These are phyloP conservation scores for Auricularia sp. DNA, from an alignment of 768 basidiomycete genomes.

Conservation along the genomic window DNA sequence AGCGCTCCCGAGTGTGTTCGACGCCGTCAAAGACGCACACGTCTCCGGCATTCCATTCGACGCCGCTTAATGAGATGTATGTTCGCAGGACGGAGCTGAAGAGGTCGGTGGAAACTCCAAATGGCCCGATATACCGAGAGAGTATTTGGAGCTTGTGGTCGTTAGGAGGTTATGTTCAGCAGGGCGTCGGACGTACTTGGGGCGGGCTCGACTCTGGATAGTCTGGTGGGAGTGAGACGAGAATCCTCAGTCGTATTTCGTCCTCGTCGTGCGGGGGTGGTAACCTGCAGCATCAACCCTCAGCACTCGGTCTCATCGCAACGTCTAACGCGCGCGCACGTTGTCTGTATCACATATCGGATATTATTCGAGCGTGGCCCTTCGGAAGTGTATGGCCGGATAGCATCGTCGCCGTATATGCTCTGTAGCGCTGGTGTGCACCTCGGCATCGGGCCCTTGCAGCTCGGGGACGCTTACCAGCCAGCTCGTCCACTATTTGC, in stretches of 20 bases:
- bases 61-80: constrained; percentile 62
- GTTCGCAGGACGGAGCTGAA: constrained; percentile 74
- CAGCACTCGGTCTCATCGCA: too few species aligned
- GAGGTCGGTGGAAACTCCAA: constrained; percentile 58
- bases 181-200: constrained; percentile 47
- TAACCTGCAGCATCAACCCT: constrained; percentile 20
- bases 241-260: constrained; percentile 22
- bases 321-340: constrained; percentile 34
- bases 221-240: constrained; percentile 33
- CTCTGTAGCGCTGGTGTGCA: constrained; percentile 53
- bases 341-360: constrained; percentile 55
- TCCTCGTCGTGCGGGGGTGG: constrained; percentile 38
- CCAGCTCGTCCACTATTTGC: constrained; percentile 37
- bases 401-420: constrained; percentile 64
- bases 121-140: constrained; percentile 74
- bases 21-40: constrained; percentile 85
- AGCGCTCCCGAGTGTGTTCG: constrained; percentile 60
- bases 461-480: constrained; percentile 19
- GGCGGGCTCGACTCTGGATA: constrained; percentile 67
- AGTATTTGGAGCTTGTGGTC: constrained; percentile 27
- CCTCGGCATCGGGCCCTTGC: background rate
- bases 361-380: constrained; percentile 25
- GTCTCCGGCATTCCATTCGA: constrained; percentile 64
- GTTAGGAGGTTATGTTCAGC: background rate
- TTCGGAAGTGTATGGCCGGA: constrained; percentile 35